These are phyloP conservation scores for Truncatella angustata DNA, from an alignment of 2,329 filamentous ascomycete genomes.

Conservation along the genomic window DNA sequence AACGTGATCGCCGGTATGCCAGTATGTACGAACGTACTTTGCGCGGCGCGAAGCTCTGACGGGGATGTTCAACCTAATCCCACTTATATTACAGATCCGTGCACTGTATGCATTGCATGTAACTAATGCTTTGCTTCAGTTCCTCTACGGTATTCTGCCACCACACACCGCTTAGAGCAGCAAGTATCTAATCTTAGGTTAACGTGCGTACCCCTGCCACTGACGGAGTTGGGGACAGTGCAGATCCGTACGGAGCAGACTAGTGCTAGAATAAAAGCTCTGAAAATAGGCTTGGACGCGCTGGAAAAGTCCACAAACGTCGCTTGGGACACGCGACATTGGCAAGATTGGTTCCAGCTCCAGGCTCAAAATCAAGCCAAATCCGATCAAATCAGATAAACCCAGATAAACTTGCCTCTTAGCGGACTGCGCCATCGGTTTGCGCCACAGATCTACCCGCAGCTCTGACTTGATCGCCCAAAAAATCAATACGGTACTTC, in stretches of 20 bases:
- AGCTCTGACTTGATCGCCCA: slow-evolving; percentile 1
- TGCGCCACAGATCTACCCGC: slow-evolving; percentile 5
- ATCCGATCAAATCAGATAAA: not conserved
- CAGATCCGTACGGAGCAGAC: not conserved
- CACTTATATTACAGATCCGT: too few relatives aligned
- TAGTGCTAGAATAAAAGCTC: too few relatives aligned
- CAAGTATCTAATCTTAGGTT: not conserved
- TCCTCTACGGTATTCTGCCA: not conserved
- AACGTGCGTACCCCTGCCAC: not conserved
- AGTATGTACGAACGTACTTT: not conserved
- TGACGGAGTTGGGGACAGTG: not conserved
- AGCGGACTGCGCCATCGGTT: slow-evolving; percentile 1
- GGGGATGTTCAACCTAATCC: too few relatives aligned
- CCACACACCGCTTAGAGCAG: not conserved
- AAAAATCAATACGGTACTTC: not conserved
- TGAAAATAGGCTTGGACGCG: not conserved
- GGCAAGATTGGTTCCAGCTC: too few relatives aligned
- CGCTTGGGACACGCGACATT: not conserved
- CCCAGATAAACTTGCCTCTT: not conserved
- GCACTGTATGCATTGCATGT: too few relatives aligned
- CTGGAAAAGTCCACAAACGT: not conserved
- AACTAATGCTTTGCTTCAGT: too few relatives aligned
- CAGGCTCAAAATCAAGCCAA: too few relatives aligned
- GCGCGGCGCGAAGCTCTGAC: too few relatives aligned
- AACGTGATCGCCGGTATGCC: too few relatives aligned